phyloP scores from a whole-genome alignment of 768 basidiomycete species.

The Favolaschia claudopus region DNA sequence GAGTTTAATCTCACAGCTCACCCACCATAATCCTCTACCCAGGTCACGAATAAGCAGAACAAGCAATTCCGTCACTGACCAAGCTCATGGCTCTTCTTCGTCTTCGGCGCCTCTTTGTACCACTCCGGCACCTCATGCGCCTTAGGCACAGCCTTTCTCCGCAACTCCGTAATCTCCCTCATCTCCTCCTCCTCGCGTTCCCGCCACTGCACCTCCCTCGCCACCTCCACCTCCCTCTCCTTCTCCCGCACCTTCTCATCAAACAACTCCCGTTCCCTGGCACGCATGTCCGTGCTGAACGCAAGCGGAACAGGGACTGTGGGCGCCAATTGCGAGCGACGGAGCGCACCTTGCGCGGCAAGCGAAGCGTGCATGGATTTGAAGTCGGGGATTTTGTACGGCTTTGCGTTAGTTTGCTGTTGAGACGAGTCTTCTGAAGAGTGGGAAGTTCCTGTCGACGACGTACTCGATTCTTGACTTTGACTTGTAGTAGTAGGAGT shows the following conservation, averaged over 20 bases:
- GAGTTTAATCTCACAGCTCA: too few relatives aligned
- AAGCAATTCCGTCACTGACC: too few relatives aligned
- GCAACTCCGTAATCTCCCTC: constrained; percentile 64
- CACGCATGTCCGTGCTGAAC: constrained; percentile 63
- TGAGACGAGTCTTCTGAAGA: too few relatives aligned
- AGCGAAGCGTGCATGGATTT: constrained; percentile 61
- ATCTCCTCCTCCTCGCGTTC: constrained; percentile 64
- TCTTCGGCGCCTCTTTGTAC: constrained; percentile 77
- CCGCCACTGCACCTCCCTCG: constrained; percentile 54
- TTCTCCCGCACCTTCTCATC: constrained; percentile 64
- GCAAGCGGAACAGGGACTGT: constrained; percentile 54
- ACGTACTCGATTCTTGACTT: neutral
- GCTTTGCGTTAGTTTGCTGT: constrained; percentile 6
- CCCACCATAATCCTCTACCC: too few relatives aligned
- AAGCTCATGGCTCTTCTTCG: constrained; percentile 35
- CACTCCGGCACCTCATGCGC: constrained; percentile 80
- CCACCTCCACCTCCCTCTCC: constrained; percentile 58
- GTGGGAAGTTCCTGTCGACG: neutral
- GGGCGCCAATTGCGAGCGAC: constrained; percentile 56
- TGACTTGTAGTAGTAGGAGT: neutral
- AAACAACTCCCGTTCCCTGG: constrained; percentile 69
- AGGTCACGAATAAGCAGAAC: too few relatives aligned
- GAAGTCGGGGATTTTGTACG: constrained; percentile 57
- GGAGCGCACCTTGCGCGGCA: constrained; percentile 48
- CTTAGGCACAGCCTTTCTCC: constrained; percentile 68